A percentile compares a stretch with the other conserved stretches of the same genome.
Conservation (phyloP, 257 asterid species). For the Solanum piurae region DNA sequence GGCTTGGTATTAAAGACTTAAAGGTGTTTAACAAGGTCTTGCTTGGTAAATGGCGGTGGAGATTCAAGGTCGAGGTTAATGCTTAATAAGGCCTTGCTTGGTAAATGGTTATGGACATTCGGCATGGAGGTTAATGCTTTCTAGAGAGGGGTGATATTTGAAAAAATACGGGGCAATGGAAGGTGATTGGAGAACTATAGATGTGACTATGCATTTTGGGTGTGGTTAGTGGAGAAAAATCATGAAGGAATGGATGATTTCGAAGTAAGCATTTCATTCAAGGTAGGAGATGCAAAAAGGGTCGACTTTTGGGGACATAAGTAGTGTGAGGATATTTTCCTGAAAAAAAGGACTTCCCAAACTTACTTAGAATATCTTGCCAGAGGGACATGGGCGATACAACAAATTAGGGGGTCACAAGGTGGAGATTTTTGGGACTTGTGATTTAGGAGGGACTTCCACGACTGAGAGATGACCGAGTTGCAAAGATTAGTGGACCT, state of each 20-base stretch:
- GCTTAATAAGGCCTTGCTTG: background rate
- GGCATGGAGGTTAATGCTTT: background rate
- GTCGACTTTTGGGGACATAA: too few relatives aligned
- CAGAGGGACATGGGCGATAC: background rate
- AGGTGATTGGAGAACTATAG: too few relatives aligned
- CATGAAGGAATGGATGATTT: too few relatives aligned
- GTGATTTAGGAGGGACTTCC: background rate
- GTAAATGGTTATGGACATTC: background rate
- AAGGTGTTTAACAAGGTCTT: background rate
- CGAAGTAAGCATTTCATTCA: too few relatives aligned
- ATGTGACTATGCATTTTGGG: too few relatives aligned
- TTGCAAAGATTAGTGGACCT: background rate
- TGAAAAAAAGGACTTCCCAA: background rate
- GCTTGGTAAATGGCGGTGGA: background rate
- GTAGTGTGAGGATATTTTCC: background rate
- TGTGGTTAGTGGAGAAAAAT: too few relatives aligned
- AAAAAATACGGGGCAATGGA: background rate
- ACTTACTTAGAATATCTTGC: background rate
- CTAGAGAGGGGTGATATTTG: background rate
- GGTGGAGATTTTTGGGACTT: background rate
- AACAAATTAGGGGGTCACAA: background rate
- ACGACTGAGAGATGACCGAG: background rate
- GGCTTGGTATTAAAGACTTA: background rate
- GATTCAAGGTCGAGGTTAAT: background rate
- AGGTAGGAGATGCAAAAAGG: too few relatives aligned